Evolutionary conservation across 2,329 filamentous ascomycete genomes (phyloP).

Genomic region (Paradendryphiella salina): DNA sequence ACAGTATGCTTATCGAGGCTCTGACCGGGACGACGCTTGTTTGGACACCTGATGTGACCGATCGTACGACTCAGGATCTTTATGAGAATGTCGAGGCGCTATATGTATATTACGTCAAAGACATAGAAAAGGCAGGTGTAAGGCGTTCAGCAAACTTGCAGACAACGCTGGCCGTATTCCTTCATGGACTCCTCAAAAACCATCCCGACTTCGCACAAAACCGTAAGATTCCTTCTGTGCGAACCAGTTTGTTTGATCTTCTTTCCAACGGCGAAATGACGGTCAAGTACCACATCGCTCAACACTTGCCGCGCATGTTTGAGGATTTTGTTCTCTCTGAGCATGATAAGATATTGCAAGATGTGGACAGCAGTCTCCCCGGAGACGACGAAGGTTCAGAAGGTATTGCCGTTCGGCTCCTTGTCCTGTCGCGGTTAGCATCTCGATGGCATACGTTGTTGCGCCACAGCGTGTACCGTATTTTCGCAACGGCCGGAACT

Average conservation of each 20-base stretch:
- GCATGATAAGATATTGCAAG: constrained; percentile 82
- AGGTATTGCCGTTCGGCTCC: constrained; percentile 81
- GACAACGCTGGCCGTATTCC: constrained; percentile 66
- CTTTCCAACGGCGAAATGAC: constrained; percentile 66
- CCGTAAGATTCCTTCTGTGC: constrained; percentile 62
- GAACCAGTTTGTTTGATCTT: constrained; percentile 75
- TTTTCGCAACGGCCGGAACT: constrained; percentile 85
- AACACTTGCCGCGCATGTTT: constrained; percentile 74
- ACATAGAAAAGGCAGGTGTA: constrained; percentile 67
- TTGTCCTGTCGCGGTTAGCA: constrained; percentile 75
- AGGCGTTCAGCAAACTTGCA: constrained; percentile 69
- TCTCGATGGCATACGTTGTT: constrained; percentile 84
- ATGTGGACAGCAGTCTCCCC: constrained; percentile 80
- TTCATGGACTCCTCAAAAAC: constrained; percentile 69
- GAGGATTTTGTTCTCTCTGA: constrained; percentile 76
- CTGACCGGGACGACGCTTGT: constrained; percentile 35
- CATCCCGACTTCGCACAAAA: constrained; percentile 68
- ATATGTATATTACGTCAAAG: constrained; percentile 75
- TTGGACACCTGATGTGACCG: constrained; percentile 30
- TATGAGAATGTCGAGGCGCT: constrained; percentile 71
- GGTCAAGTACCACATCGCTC: constrained; percentile 76
- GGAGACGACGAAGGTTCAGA: constrained; percentile 71
- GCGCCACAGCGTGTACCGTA: constrained; percentile 85
- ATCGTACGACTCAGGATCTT: constrained; percentile 48
- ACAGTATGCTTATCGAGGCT: constrained; percentile 42